Evolutionary conservation across 2,329 filamentous ascomycete genomes (phyloP), one percentile per base, ranked within the genome.

Genomic region (Pseudopyricularia javanii): DNA sequence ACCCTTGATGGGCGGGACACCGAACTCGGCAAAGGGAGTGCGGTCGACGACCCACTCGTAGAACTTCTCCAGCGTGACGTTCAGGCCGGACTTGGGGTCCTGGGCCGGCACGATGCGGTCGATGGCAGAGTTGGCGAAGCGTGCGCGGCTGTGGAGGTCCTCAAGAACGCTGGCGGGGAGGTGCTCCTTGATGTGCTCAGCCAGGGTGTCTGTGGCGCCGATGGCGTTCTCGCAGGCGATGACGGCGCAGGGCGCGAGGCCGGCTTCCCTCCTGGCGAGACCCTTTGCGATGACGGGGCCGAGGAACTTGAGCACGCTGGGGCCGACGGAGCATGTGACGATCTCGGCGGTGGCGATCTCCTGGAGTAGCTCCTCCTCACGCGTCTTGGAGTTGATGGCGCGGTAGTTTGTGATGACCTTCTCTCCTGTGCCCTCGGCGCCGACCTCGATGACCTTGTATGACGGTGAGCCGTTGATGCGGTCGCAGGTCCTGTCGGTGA

Each of bases 191-290:
- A 95, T 95, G 75, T 86, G 83, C 40, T 78, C 79, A 59, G 86
- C 88, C 51, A 96, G 85, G 37, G 86, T 88, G 66, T 93, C 88
- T 50, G 93, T 97, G 62, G 90, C 93, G 59, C 88, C 88, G 66
- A 97, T 96, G 66, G 89, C 89, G 70, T 98, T 98, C 75, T 98
- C 93, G 71, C 93, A 98, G 54, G 93, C 93, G 71, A 98, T 95
- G 65, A 98, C 88, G 22, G 91, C 83, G 43, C 97, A 71, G 7
- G 91, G 91, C 57, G 79, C 78, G 53, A 68, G 65, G 45, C 75
- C 71, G 20, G 76, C 72, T n/a, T 82, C 77, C 58, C 93, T 86
- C 59, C 78, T 78, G 66, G 91, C 85, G 58, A 98, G 88, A 60
- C 88, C 93, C 77, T 95, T 93, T 65, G 91, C 91, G 61, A 98